A percentile compares a stretch with the other conserved stretches of the same genome.
phyloP scores from a whole-genome alignment of 345 rosid genomes.

The Salix exigua region DNA sequence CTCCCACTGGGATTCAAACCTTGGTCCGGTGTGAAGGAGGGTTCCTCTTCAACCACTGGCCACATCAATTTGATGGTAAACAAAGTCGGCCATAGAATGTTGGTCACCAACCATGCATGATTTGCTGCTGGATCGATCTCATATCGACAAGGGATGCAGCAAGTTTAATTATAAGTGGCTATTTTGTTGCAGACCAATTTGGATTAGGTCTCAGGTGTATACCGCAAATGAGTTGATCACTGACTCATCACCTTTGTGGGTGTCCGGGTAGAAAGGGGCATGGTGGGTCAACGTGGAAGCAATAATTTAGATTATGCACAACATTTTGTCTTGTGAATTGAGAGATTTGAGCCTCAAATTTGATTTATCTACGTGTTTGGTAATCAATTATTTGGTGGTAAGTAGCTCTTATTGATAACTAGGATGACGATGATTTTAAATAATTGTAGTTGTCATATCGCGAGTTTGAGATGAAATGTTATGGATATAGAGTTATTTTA shows the following conservation, averaged over 20 bases:
- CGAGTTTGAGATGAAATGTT: too few relatives aligned
- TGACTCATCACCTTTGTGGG: constrained; percentile 21
- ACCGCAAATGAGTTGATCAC: constrained; percentile 25
- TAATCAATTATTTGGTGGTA: neutral
- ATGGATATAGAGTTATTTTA: too few relatives aligned
- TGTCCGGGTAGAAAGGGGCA: constrained; percentile 31
- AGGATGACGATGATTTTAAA: neutral
- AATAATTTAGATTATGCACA: neutral
- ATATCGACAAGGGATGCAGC: neutral
- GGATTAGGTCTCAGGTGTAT: constrained; percentile 18
- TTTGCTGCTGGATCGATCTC: neutral
- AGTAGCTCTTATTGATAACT: neutral
- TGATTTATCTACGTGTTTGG: neutral
- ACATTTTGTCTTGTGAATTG: neutral
- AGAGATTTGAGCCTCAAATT: constrained; percentile 3
- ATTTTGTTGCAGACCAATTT: constrained; percentile 6
- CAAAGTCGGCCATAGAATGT: neutral
- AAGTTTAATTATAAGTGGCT: constrained; percentile 2
- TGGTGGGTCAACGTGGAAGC: constrained; percentile 20
- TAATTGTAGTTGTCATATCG: too few relatives aligned
- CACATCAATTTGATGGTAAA: too few relatives aligned
- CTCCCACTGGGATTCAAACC: too few relatives aligned
- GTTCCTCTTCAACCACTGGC: too few relatives aligned
- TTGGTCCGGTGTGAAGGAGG: too few relatives aligned
- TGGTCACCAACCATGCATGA: constrained; percentile 17